Evolutionary conservation across 768 basidiomycete genomes (phyloP), one percentile per base, ranked within the genome.

Genomic region (Kwoniella shandongensis): DNA sequence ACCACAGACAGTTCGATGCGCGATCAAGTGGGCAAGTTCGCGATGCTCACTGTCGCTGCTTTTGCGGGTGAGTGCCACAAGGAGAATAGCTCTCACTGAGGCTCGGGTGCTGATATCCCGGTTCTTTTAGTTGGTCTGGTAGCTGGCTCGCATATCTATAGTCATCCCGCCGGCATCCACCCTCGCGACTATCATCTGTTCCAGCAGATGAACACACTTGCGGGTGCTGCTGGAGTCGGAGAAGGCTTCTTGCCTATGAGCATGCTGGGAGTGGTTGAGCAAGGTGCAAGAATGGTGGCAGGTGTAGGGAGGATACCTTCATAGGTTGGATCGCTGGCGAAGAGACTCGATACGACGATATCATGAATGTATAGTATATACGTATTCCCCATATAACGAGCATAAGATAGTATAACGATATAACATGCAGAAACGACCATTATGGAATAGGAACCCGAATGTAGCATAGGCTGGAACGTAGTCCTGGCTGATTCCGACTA

Each of bases 221-320:
- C 71, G n/a, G 42, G 55, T 4, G 62, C 55, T 5, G 44, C 57
- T 5, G 71, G 71, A 8, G 64, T 49, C 0, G 71, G 71, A 1
- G 71, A 73, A 51, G 71, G 71, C 0, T 67, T 73, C 49, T 30
- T 68, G 36, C 68, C 68, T 8, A 57, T 59, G 32, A 62, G 63
- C 15, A 47, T 68, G 32, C 41, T 63, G 15, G 55, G 58, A 18
- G 46, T 62, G 3, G 52, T 67, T 36, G 69, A 63, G 45, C 49
- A 50, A 29, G 61, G 60, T 5, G 64, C 66, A 23, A 61, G 65
- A 48, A 61, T 71, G 59, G 48, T 66, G 13, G 64, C 66, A 26
- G 69, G 66, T 17, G 47, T 41, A 29, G 56, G 56, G 5, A 17
- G 50, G 17, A 51, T 58, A 11, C 56, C 56, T 22, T 44, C 49